Conservation (phyloP, 164 flowering plant genomes). For the Liriodendron chinense region DNA sequence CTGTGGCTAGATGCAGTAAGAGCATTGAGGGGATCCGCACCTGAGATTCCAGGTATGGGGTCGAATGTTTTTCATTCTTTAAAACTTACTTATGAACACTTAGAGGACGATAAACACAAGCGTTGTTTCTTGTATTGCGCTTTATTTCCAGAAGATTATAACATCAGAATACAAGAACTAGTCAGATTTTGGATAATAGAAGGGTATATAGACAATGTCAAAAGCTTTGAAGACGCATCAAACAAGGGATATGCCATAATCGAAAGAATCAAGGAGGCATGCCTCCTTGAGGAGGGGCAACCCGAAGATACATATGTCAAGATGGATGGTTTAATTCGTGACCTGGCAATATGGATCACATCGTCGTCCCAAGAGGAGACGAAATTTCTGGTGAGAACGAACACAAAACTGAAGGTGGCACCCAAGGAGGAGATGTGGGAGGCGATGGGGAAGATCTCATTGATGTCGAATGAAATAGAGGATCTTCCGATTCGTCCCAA, state of each 20-base stretch:
- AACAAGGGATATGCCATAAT: conserved; percentile 9
- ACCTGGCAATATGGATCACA: conserved; percentile 7
- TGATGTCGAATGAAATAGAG: not conserved
- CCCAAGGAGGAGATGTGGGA: conserved; percentile 6
- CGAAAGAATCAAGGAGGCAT: conserved; percentile 5
- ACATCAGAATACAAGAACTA: not conserved
- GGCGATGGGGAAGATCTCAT: not conserved
- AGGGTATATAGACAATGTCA: not conserved
- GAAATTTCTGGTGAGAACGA: not conserved
- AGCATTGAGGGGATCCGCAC: not conserved
- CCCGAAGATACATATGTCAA: not conserved
- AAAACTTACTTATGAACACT: not conserved
- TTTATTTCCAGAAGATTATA: conserved; percentile 5
- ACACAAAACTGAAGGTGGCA: not conserved
- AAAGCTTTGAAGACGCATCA: not conserved
- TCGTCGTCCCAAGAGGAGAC: not conserved
- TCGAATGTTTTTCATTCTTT: not conserved
- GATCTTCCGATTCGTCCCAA: not conserved
- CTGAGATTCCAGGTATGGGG: conserved; percentile 6
- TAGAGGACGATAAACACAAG: not conserved
- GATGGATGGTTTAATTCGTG: conserved; percentile 8
- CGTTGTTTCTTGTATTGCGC: conserved; percentile 4
- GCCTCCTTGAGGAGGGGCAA: conserved; percentile 7
- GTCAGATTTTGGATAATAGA: conserved; percentile 6
- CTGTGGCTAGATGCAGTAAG: conserved; percentile 3